A percentile compares a stretch with the other conserved stretches of the same genome.
These are phyloP conservation scores for Xylariaceae sp. DNA, from an alignment of 2,329 filamentous ascomycete genomes.

Conservation along the genomic window DNA sequence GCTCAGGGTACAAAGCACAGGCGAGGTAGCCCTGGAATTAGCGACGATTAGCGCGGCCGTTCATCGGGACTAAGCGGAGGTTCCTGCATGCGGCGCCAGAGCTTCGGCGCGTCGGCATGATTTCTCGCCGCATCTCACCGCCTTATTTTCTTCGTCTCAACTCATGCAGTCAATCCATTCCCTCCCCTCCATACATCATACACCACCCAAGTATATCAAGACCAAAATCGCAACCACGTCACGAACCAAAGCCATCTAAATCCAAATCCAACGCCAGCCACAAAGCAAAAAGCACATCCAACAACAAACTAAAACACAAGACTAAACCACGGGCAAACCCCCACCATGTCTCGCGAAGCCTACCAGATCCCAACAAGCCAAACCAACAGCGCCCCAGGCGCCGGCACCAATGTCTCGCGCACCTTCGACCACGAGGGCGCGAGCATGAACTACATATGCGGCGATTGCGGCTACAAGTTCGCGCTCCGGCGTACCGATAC, in stretches of 20 bases:
- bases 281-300: background rate
- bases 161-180: background rate
- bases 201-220: too few species aligned
- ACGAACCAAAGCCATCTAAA: background rate
- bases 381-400: slow-evolving; percentile 41
- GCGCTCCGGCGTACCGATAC: slow-evolving; percentile 71
- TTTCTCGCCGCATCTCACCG: slow-evolving; percentile 21
- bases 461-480: slow-evolving; percentile 78
- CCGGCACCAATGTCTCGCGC: slow-evolving; percentile 39
- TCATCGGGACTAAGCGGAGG: background rate
- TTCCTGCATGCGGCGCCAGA: background rate
- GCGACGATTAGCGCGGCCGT: background rate
- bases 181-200: background rate
- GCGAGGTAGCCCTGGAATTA: too few species aligned
- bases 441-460: slow-evolving; percentile 68
- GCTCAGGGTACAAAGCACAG: too few species aligned
- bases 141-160: slow-evolving; percentile 27
- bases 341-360: slow-evolving; percentile 64
- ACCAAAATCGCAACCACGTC: too few species aligned
- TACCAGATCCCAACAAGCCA: slow-evolving; percentile 66
- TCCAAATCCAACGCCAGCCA: background rate
- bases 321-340: background rate
- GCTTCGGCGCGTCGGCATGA: background rate
- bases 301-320: background rate
- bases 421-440: slow-evolving; percentile 47